Base-by-base conservation (phyloP, 2,329 filamentous ascomycete species). In the Diplodia corticola region DNA sequence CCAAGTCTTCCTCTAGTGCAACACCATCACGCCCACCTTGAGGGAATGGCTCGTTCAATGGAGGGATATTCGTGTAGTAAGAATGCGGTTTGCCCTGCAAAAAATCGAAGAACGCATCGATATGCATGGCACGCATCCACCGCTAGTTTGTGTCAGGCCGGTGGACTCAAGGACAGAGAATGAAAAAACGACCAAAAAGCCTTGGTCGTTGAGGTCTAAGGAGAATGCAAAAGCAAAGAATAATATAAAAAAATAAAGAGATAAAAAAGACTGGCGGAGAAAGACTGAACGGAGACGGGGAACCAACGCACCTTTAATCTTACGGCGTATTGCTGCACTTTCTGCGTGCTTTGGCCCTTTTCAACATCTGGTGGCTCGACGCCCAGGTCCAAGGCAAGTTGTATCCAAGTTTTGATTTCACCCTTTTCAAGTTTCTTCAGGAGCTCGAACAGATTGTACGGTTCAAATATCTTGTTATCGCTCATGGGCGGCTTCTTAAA, bases 81-180 rank as follows among this genome's bases (percentile, higher is more conserved):
- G 86, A 80, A 76, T 96, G 92, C 28, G 86, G 81, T 69, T 92
- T 92, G 57, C 88, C 87, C 69, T 94, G 84, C 22, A 96, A 86
- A 75, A 92, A 97, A 75, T 96, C 92, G 73, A 97, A 97, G 76
- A 97, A 97, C 12, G 92, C 91, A 81, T 96, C 92, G 63, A 97
- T 88, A 76, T 97, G 93, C 90, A 96, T 94, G 5, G 93, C 93
- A 75, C 92, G 92, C 91, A 97, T 95, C 93, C 93, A 97, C 74
- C 94, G 89, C 91, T 91, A 72, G 46, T 7, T 24, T 2, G 15
- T 13, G 55, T 53, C 40, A 61, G 55, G 5, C 22, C 17, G 46
- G 28, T 26, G 5, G 44, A n/a, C 40, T 44, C 40, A 20, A n/a
- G n/a, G n/a, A n/a, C n/a, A 44, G 40, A 44, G 3, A n/a, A 44